Percentiles rank a stretch among this genome's conserved stretches.
These are phyloP conservation scores for Ganoderma lingzhi DNA, from an alignment of 1,284 basidiomycete genomes.

Conservation along the genomic window DNA sequence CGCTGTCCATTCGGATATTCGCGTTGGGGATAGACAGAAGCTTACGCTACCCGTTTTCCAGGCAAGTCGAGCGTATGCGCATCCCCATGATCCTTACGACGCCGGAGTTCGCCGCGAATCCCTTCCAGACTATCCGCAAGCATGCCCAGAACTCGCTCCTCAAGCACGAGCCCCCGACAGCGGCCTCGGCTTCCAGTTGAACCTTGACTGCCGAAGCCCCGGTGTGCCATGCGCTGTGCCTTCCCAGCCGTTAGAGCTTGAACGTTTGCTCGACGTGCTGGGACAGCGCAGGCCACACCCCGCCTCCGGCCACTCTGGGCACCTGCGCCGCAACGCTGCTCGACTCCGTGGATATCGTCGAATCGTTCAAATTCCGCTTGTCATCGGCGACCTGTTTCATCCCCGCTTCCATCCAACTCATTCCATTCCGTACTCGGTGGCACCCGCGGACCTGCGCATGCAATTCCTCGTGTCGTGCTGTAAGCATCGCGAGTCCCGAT, in stretches of 20 bases:
- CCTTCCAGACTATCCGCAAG: constrained; percentile 81
- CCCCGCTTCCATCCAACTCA: not conserved
- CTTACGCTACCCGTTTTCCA: constrained; percentile 41
- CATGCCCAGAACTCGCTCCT: constrained; percentile 84
- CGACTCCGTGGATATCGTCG: constrained; percentile 13
- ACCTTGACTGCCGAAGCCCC: not conserved
- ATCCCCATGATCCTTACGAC: constrained; percentile 77
- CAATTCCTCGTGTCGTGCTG: constrained; percentile 1
- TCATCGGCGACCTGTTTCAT: constrained; percentile 17
- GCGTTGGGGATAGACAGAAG: constrained; percentile 8
- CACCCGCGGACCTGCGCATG: constrained; percentile 6
- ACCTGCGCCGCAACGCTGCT: constrained; percentile 2
- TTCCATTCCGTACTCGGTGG: not conserved
- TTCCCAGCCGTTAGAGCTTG: constrained; percentile 1
- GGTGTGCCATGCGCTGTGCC: constrained; percentile 7
- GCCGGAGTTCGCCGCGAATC: constrained; percentile 70
- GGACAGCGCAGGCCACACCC: constrained; percentile 7
- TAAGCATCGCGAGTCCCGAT: constrained; percentile 5
- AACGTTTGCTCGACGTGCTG: not conserved
- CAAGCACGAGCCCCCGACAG: constrained; percentile 48
- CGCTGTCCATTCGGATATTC: not conserved
- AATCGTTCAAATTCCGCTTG: constrained; percentile 15
- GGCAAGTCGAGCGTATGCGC: constrained; percentile 71
- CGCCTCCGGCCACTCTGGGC: constrained; percentile 6
- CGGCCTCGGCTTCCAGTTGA: constrained; percentile 15